Evolutionary conservation across 2,329 filamentous ascomycete genomes (phyloP), one percentile per base, ranked within the genome.

Genomic region (Cercospora beticola): DNA sequence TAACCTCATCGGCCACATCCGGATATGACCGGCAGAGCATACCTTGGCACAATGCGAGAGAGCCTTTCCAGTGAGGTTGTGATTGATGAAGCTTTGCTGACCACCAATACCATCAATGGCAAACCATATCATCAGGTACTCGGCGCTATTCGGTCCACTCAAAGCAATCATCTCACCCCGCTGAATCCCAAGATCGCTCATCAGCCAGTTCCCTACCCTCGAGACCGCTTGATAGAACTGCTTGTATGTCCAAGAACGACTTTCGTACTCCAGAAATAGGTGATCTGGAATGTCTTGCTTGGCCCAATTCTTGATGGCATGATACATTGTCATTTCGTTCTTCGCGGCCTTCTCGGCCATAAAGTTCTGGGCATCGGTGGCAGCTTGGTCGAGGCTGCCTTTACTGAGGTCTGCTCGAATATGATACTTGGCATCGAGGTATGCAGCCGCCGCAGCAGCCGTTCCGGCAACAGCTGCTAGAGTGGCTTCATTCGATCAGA

Each of bases 131-230:
- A 78, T 69, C 56, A 80, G 66, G 66, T 75, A 80, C 67, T 78
- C 78, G 10, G 77, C 71, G 43, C 73, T 76, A 58, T 80, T 80
- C 26, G 74, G 74, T 5, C 78, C 74, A 68, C 77, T 76, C 7
- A 80, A 68, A 16, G 77, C 77, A 4, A 79, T 75, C 54, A 78
- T 74, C 58, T 79, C 76, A 23, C 78, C 67, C 23, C 71, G 68
- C 61, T 75, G 70, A 12, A 79, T 66, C 2, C 76, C 76, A 16
- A 89, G 84, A 8, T 82, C 84, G 0, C 85, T 84, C 78, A 88
- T 89, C 60, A 96, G 82, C 90, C 91, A 96, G 64, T 86, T 85
- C 31, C 91, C 92, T 74, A 94, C 91, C 66, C 88, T 87, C 58
- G 95, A 82, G 2, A 86, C 86, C 12, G 82, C 85, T 57, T 92